phyloP scores from a whole-genome alignment of 1,284 basidiomycete species.

The Leccinum griseonigrum region DNA sequence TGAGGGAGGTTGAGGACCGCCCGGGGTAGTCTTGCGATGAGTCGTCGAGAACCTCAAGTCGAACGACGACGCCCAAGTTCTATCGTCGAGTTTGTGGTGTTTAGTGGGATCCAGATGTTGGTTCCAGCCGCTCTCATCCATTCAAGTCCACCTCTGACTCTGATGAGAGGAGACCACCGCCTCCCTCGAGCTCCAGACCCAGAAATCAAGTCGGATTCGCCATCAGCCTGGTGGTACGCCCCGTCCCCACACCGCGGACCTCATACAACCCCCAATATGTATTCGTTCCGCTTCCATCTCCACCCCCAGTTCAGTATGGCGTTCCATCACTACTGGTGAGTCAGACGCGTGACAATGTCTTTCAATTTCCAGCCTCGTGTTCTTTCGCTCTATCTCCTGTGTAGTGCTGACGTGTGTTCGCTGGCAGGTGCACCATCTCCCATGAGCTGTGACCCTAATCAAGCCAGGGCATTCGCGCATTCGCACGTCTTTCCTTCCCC shows the following conservation, averaged over 20 bases:
- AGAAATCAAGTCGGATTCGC: slow-evolving; percentile 12
- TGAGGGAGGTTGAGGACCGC: neutral
- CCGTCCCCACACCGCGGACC: slow-evolving; percentile 9
- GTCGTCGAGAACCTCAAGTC: slow-evolving; percentile 2
- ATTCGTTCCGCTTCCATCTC: slow-evolving; percentile 16
- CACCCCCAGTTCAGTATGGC: slow-evolving; percentile 12
- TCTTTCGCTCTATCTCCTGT: neutral
- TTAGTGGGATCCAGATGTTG: slow-evolving; percentile 19
- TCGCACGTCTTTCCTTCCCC: too few relatives aligned
- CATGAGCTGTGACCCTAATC: neutral
- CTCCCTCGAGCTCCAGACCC: slow-evolving; percentile 3
- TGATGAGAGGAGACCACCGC: slow-evolving; percentile 3
- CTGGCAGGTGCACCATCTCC: slow-evolving; percentile 17
- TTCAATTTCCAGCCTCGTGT: neutral
- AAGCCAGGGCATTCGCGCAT: too few relatives aligned
- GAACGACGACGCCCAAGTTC: neutral
- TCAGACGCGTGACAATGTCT: slow-evolving; percentile 1
- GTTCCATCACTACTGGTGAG: slow-evolving; percentile 23
- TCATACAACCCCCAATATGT: slow-evolving; percentile 2
- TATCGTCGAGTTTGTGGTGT: neutral
- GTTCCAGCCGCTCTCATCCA: neutral
- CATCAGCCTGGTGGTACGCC: slow-evolving; percentile 11
- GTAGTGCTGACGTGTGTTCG: slow-evolving; percentile 13
- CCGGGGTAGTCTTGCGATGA: slow-evolving; percentile 15
- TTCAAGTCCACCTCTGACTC: neutral